Base-by-base conservation (phyloP, 768 basidiomycete genomes). In the Boletus sp. region DNA sequence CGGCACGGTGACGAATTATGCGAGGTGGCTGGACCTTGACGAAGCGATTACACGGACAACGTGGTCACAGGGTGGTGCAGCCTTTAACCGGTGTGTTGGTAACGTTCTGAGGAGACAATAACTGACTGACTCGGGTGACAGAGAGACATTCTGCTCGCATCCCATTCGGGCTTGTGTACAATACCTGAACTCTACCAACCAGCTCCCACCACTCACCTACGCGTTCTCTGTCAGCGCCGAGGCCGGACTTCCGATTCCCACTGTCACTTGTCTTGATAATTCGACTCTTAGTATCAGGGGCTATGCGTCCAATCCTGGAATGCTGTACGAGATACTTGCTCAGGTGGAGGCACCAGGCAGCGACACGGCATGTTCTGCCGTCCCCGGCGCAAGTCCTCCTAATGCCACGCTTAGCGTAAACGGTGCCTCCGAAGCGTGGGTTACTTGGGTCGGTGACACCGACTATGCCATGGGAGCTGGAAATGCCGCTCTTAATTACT, bases 361-460 rank as follows among this genome's bases (percentile, higher is more conserved):
- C 7, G 37, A 49, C 9, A 61, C 72, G 13, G 33, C 62, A 1
- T 82, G 82, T 53, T 55, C 66, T n/a, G 43, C 65, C 0, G 44
- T 65, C 11, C 38, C 61, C 25, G 64, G 64, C 10, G 62, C 67
- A 34, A 57, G 44, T 30, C 65, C 74, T 5, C 69, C 72, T 8
- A 83, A 82, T 50, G 77, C 78, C 23, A 79, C 79, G 2, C 52
- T 89, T 21, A 69, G 68, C 32, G 74, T 89, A 14, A 66, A 64
- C 7, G 67, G 73, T 19, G 73, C 79, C 27, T 71, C 72, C 2
- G 82, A 84, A 54, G 75, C 83, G 0, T 87, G 82, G 84, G 69
- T 88, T 59, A 79, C 81, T 7, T 89, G 87, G 86, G 80, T 83
- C 17, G 88, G 87, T n/a, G 85, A 77, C 29, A 90, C 88, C 15